phyloP scores from a whole-genome alignment of 75 land plant genomes.

The Selaginella moellendorffii region DNA sequence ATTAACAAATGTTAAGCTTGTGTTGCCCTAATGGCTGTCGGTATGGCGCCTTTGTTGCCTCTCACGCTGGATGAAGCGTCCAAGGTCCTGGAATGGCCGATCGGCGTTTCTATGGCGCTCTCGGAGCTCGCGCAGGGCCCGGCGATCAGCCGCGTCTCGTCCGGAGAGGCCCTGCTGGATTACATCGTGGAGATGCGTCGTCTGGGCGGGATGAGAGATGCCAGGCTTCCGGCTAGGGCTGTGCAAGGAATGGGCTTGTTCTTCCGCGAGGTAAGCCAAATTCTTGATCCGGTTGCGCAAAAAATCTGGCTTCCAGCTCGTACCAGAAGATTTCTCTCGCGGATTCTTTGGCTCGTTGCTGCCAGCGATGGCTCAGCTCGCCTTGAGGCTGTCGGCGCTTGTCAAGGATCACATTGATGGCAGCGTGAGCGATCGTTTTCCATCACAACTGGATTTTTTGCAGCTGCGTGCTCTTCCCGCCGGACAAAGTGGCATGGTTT shows the following conservation, averaged over 20 bases:
- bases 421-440: background rate
- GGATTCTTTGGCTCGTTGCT: conserved; percentile 48
- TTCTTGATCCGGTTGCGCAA: background rate
- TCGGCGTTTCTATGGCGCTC: background rate
- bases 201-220: background rate
- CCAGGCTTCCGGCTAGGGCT: background rate
- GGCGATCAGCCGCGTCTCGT: background rate
- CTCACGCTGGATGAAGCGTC: too few species aligned
- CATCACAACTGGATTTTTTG: background rate
- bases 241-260: background rate
- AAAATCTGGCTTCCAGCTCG: conserved; percentile 27
- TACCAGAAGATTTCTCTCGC: conserved; percentile 30
- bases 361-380: conserved; percentile 45
- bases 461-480: conserved; percentile 12
- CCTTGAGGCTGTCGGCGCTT: conserved; percentile 48
- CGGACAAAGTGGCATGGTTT: background rate
- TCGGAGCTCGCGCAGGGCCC: background rate
- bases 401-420: conserved; percentile 42
- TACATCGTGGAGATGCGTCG: background rate
- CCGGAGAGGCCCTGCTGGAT: background rate
- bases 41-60: too few species aligned
- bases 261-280: background rate
- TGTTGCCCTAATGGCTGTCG: too few species aligned
- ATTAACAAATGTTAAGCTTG: too few species aligned
- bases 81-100: background rate